A percentile compares a stretch with the other conserved stretches of the same genome.
Conservation (phyloP, 1,139 yeast genomes). For the Candida labiduridarum region DNA sequence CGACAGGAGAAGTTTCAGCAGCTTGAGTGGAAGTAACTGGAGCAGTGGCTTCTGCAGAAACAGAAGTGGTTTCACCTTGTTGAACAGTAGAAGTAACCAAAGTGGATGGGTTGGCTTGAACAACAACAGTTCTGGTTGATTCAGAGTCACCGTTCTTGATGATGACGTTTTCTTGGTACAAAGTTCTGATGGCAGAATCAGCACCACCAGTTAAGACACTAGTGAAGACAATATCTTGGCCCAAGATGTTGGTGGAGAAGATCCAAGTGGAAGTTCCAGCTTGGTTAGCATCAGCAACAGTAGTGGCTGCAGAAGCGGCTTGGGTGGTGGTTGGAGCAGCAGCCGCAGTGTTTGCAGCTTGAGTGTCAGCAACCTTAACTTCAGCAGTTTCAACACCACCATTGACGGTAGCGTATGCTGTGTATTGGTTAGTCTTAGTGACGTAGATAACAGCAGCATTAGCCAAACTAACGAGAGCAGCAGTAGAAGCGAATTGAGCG, state of each 20-base stretch:
- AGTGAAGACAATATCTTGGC: constrained; percentile 14
- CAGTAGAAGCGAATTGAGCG: constrained; percentile 10
- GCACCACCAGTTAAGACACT: constrained; percentile 11
- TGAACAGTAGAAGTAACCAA: constrained; percentile 11
- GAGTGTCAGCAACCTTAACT: not conserved
- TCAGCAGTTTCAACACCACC: constrained; percentile 4
- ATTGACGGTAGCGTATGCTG: constrained; percentile 19
- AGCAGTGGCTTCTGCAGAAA: constrained; percentile 15
- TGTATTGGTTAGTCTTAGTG: constrained; percentile 27
- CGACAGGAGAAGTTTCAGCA: constrained; percentile 13
- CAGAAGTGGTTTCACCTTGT: constrained; percentile 7
- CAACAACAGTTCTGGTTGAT: constrained; percentile 11
- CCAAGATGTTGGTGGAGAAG: constrained; percentile 14
- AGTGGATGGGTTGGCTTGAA: constrained; percentile 13
- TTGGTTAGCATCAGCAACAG: constrained; percentile 4
- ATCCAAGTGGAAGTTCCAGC: constrained; percentile 14
- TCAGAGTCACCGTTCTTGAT: constrained; percentile 12
- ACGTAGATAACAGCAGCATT: constrained; percentile 26
- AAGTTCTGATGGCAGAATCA: constrained; percentile 4
- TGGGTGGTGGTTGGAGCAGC: constrained; percentile 8
- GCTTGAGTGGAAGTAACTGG: constrained; percentile 13
- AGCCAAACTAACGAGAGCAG: constrained; percentile 15
- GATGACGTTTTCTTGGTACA: constrained; percentile 10
- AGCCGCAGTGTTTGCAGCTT: not conserved
- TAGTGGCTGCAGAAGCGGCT: constrained; percentile 8